Conservation (phyloP, 2,329 filamentous ascomycete genomes). For the Fusarium burgessii region DNA sequence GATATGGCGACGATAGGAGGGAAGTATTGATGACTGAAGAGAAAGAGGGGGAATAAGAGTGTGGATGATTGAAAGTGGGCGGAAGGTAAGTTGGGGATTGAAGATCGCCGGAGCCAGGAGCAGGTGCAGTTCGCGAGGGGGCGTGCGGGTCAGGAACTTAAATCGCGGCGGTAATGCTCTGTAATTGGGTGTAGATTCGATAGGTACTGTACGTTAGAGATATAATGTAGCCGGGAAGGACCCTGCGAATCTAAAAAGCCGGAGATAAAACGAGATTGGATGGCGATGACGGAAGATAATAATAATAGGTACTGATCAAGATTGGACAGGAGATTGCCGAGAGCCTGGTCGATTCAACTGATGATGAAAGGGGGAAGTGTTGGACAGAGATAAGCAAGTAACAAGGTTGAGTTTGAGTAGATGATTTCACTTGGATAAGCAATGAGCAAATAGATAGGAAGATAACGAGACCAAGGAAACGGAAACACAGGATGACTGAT, state of each 20-base stretch:
- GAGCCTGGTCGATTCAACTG: conserved; percentile 15
- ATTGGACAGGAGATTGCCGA: conserved; percentile 20
- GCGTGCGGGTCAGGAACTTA: conserved; percentile 20
- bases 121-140: conserved; percentile 37
- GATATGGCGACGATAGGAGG: conserved; percentile 15
- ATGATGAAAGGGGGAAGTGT: conserved; percentile 20
- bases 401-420: not conserved
- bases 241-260: conserved; percentile 33
- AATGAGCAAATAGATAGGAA: not conserved
- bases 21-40: conserved; percentile 19
- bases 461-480: conserved; percentile 8
- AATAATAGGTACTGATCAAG: conserved; percentile 19
- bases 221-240: conserved; percentile 4
- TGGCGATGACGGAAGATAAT: conserved; percentile 35
- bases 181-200: not conserved
- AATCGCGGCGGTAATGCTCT: not conserved
- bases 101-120: conserved; percentile 41
- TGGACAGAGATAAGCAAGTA: conserved; percentile 20
- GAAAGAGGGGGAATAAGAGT: conserved; percentile 14
- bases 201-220: not conserved
- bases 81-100: conserved; percentile 29
- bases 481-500: conserved; percentile 18
- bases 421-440: conserved; percentile 9
- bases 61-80: conserved; percentile 6
- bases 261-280: conserved; percentile 26